phyloP scores from a whole-genome alignment of 306 rosid genomes.

The Vicia faba region DNA sequence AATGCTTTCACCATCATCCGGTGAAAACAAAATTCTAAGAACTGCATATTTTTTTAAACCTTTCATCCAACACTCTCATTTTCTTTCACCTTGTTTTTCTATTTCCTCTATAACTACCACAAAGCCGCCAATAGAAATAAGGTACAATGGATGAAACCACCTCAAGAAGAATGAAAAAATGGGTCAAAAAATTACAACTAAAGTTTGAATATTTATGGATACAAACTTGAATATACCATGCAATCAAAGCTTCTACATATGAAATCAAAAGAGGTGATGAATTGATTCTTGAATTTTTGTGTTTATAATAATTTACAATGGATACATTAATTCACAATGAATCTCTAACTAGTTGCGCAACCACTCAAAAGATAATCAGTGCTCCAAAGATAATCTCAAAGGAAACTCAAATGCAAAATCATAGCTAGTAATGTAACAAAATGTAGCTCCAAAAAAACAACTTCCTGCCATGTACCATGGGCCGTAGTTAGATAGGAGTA shows the following conservation, averaged over 20 bases:
- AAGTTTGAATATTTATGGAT: conserved; percentile 2
- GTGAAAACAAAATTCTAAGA: background rate
- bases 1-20: conserved; percentile 27
- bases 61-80: background rate
- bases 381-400: no score
- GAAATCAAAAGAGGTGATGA: no score
- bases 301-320: no score
- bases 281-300: no score
- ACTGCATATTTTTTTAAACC: background rate
- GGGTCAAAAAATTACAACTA: conserved; percentile 35
- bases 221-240: conserved; percentile 50
- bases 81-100: background rate
- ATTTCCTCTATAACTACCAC: background rate
- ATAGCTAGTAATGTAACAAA: no score
- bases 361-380: no score
- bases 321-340: no score
- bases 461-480: no score
- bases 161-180: conserved; percentile 40
- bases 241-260: conserved; percentile 1
- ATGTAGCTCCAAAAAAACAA: no score
- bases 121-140: background rate
- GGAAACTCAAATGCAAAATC: no score
- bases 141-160: conserved; percentile 34
- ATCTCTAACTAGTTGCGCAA: no score
- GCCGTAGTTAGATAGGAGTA: no score